Base-by-base conservation (phyloP, 2,329 filamentous ascomycete species). In the Pseudonectria foliicola region DNA sequence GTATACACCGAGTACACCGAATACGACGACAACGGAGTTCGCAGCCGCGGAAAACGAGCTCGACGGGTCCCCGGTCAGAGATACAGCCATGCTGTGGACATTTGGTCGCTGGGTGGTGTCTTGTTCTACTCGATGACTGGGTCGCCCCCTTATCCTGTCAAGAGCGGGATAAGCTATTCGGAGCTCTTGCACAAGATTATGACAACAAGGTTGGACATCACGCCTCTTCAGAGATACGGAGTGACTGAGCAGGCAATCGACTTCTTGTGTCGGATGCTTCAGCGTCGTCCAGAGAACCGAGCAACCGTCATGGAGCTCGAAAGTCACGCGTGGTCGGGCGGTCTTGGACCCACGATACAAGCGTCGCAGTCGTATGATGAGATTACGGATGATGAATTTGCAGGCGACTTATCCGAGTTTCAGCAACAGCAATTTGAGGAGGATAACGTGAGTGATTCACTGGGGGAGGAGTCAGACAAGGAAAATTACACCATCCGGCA, bases 21-120 rank as follows among this genome's bases (percentile, higher is more conserved):
- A 43, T 81, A 80, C 32, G 83, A 93, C 50, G 80, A 84, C 48
- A 68, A 77, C 31, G 79, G 75, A n/a, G 73, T 80, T 40, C 68
- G 79, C 25, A 71, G 70, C 25, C 70, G 71, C 23, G 71, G 78
- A n/a, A 73, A 73, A 38, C 82, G 79, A 47, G 72, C 77, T 49
- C 72, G 78, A 14, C 76, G 80, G 38, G 49, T 53, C 10, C 59
- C 62, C 44, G 73, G 62, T 35, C 75, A 79, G 52, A 80, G 86
- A 14, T 98, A 98, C 58, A 86, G 81, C 53, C 86, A 94, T 42
- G 86, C 88, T 2, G 85, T 96, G 23, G 92, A 98, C 55, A 85
- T 95, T 43, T 98, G 92, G 90, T 96, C 92, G 1, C 77, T 95
- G 30, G 92, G 86, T 12, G 92, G 89, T 11, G 92, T 98, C 2